Evolutionary conservation across 768 basidiomycete species (phyloP).

Genomic region (Suillus hirtellus): DNA sequence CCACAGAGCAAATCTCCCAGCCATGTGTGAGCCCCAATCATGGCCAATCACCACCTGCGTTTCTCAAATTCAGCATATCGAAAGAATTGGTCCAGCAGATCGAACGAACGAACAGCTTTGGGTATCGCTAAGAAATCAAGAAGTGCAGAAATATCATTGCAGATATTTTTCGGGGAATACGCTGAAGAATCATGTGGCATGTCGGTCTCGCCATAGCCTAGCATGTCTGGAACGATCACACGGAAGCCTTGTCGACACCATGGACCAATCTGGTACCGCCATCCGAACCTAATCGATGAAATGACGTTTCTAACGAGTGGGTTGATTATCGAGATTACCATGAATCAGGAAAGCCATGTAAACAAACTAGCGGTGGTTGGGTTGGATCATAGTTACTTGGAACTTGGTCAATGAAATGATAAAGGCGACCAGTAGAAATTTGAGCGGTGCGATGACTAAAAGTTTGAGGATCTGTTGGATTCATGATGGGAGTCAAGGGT

Average conservation of each 20-base stretch:
- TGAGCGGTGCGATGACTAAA: conserved; percentile 55
- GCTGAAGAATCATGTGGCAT: conserved; percentile 55
- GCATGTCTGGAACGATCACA: conserved; percentile 51
- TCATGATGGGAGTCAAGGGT: conserved; percentile 14
- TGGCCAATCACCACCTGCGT: conserved; percentile 68
- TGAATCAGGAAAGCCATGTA: conserved; percentile 81
- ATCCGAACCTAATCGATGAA: conserved; percentile 58
- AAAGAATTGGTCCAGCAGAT: background rate
- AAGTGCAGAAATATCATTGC: conserved; percentile 63
- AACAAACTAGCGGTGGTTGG: conserved; percentile 57
- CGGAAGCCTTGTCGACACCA: conserved; percentile 66
- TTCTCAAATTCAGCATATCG: background rate
- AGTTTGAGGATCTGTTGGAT: conserved; percentile 16
- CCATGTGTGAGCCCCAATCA: conserved; percentile 76
- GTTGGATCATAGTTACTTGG: conserved; percentile 43
- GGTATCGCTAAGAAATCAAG: conserved; percentile 55
- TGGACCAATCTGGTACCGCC: conserved; percentile 71
- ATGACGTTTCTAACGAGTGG: background rate
- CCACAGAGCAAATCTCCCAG: conserved; percentile 70
- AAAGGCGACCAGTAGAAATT: conserved; percentile 60
- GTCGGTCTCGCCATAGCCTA: conserved; percentile 67
- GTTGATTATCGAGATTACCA: conserved; percentile 30
- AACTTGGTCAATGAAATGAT: conserved; percentile 74
- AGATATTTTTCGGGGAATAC: conserved; percentile 61
- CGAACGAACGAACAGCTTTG: conserved; percentile 48